Evolutionary conservation across 495 filamentous ascomycete species (phyloP).

Genomic region (Talaromyces trachyspermus): DNA sequence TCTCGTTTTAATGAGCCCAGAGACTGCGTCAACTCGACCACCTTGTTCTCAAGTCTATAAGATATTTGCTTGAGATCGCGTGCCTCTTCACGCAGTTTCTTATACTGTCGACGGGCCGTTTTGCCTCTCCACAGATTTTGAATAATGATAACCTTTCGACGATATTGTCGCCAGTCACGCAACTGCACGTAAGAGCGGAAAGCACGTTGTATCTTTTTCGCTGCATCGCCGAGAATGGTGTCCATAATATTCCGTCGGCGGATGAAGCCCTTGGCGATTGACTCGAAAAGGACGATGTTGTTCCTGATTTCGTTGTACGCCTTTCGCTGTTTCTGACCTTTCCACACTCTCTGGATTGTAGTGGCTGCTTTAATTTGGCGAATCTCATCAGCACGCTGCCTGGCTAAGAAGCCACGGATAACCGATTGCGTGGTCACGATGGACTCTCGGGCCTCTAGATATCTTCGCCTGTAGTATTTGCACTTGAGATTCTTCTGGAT

Average conservation of each 20-base stretch:
- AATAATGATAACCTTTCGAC: constrained; percentile 78
- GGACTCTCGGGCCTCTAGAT: constrained; percentile 74
- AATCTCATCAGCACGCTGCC: constrained; percentile 70
- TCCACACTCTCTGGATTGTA: constrained; percentile 92
- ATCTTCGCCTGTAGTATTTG: constrained; percentile 91
- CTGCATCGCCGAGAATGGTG: constrained; percentile 88
- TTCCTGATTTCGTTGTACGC: constrained; percentile 65
- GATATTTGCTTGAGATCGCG: constrained; percentile 98
- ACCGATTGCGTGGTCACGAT: constrained; percentile 75
- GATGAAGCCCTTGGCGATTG: constrained; percentile 83
- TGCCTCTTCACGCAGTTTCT: constrained; percentile 84
- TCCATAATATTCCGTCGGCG: constrained; percentile 85
- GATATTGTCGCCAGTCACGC: constrained; percentile 77
- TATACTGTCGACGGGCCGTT: constrained; percentile 74
- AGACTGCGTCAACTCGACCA: constrained; percentile 93
- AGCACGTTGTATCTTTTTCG: constrained; percentile 77
- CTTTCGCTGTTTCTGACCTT: constrained; percentile 78
- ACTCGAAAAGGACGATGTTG: constrained; percentile 80
- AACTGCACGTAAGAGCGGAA: constrained; percentile 79
- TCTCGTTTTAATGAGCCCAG: constrained; percentile 85
- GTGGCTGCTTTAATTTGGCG: constrained; percentile 81
- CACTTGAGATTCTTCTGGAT: constrained; percentile 97
- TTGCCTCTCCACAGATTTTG: constrained; percentile 93
- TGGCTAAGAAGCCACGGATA: constrained; percentile 64
- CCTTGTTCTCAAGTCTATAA: constrained; percentile 98